These are phyloP conservation scores for Yamadazyma ubonensis DNA, from an alignment of 805 yeast species.

Conservation along the genomic window DNA sequence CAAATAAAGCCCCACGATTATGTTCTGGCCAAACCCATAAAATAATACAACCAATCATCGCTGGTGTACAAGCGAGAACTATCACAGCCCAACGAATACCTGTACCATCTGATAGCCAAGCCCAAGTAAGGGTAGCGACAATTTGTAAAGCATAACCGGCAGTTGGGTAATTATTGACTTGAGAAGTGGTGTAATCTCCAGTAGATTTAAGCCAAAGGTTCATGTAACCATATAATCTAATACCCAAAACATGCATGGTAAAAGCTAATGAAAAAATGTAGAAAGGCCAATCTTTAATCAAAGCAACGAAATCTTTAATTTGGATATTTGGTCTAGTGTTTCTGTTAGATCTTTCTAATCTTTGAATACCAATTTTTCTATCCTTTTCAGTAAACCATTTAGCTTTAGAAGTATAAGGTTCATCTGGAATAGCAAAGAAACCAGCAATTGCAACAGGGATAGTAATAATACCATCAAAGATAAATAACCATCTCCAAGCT, in stretches of 20 bases:
- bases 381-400: constrained; percentile 1
- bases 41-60: constrained; percentile 16
- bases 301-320: background rate
- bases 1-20: constrained; percentile 18
- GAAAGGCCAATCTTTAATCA: constrained; percentile 6
- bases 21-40: constrained; percentile 20
- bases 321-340: constrained; percentile 4
- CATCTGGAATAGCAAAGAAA: constrained; percentile 23
- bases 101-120: constrained; percentile 13
- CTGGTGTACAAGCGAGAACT: constrained; percentile 10
- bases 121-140: constrained; percentile 10
- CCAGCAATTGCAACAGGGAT: constrained; percentile 38
- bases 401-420: constrained; percentile 3
- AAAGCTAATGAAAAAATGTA: constrained; percentile 7
- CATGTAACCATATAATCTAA: constrained; percentile 8
- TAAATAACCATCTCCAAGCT: constrained; percentile 50
- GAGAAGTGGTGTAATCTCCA: constrained; percentile 5
- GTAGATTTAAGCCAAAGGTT: constrained; percentile 14
- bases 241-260: constrained; percentile 7
- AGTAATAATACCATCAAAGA: constrained; percentile 33
- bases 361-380: constrained; percentile 1
- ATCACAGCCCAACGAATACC: constrained; percentile 11
- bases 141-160: constrained; percentile 10
- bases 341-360: constrained; percentile 1
- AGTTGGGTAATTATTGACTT: constrained; percentile 7